Conservation (phyloP, 371 early-diverging fungal species). For the Rhizopus stolonifer region DNA sequence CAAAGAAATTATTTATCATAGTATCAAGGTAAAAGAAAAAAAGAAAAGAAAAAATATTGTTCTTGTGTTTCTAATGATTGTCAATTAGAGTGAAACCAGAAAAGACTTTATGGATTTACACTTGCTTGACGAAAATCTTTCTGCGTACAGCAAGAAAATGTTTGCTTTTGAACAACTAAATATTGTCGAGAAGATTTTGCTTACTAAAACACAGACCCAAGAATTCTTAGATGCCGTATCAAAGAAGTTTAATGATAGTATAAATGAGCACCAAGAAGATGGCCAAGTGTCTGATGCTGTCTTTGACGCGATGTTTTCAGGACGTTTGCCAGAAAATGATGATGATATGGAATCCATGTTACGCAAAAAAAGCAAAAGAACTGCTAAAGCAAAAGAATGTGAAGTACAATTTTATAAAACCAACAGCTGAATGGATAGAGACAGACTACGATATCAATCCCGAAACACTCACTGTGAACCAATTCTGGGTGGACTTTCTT, state of each 20-base stretch:
- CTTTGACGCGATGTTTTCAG: background rate
- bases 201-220: slow-evolving; percentile 37
- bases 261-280: slow-evolving; percentile 12
- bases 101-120: slow-evolving; percentile 56
- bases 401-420: slow-evolving; percentile 23
- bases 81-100: slow-evolving; percentile 45
- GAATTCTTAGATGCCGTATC: slow-evolving; percentile 26
- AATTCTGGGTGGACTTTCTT: slow-evolving; percentile 58
- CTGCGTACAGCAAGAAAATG: slow-evolving; percentile 30
- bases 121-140: slow-evolving; percentile 39
- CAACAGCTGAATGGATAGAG: slow-evolving; percentile 38
- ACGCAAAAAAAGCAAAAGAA: slow-evolving; percentile 19
- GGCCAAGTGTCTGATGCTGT: slow-evolving; percentile 1
- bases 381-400: slow-evolving; percentile 12
- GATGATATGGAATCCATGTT: slow-evolving; percentile 14
- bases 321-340: background rate
- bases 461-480: slow-evolving; percentile 18
- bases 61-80: too few relatives aligned
- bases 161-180: slow-evolving; percentile 34
- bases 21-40: slow-evolving; percentile 56
- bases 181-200: slow-evolving; percentile 46
- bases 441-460: slow-evolving; percentile 14
- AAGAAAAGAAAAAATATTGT: background rate
- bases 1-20: slow-evolving; percentile 37
- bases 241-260: slow-evolving; percentile 31